A percentile compares a stretch with the other conserved stretches of the same genome.
These are phyloP conservation scores for Trametopsis cervina DNA, from an alignment of 768 basidiomycete genomes.

Conservation along the genomic window DNA sequence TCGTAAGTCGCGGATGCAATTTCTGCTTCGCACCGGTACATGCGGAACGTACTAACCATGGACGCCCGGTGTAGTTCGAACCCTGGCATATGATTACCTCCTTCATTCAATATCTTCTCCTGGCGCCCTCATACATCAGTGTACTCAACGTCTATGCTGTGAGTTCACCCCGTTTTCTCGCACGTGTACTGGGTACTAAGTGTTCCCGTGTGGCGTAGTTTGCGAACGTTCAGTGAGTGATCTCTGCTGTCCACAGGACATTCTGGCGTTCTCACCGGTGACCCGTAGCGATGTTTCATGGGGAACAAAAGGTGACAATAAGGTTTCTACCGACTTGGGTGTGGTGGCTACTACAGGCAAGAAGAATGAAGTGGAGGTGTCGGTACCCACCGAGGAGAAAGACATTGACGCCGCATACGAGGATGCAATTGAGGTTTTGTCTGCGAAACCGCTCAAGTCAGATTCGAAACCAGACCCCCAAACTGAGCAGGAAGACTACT, in stretches of 20 bases:
- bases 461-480: slow-evolving; percentile 53
- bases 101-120: slow-evolving; percentile 85
- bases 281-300: slow-evolving; percentile 72
- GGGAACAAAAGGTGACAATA: slow-evolving; percentile 96
- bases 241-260: neutral
- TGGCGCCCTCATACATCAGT: slow-evolving; percentile 91
- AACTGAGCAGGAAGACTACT: slow-evolving; percentile 80
- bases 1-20: slow-evolving; percentile 43
- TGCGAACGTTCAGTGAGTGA: slow-evolving; percentile 64
- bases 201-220: slow-evolving; percentile 37
- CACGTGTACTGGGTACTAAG: neutral
- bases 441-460: slow-evolving; percentile 69
- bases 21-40: neutral
- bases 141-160: slow-evolving; percentile 87
- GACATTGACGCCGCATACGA: slow-evolving; percentile 90
- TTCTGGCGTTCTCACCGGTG: neutral
- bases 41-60: neutral
- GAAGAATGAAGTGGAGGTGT: slow-evolving; percentile 81
- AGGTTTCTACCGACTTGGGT: slow-evolving; percentile 77
- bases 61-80: slow-evolving; percentile 54
- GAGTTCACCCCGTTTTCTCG: slow-evolving; percentile 3
- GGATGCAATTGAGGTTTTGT: slow-evolving; percentile 79
- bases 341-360: slow-evolving; percentile 53
- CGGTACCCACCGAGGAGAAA: slow-evolving; percentile 78
- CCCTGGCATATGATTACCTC: slow-evolving; percentile 99